phyloP scores from a whole-genome alignment of 352 stramenopile genomes.

The Globisporangium perplexum region DNA sequence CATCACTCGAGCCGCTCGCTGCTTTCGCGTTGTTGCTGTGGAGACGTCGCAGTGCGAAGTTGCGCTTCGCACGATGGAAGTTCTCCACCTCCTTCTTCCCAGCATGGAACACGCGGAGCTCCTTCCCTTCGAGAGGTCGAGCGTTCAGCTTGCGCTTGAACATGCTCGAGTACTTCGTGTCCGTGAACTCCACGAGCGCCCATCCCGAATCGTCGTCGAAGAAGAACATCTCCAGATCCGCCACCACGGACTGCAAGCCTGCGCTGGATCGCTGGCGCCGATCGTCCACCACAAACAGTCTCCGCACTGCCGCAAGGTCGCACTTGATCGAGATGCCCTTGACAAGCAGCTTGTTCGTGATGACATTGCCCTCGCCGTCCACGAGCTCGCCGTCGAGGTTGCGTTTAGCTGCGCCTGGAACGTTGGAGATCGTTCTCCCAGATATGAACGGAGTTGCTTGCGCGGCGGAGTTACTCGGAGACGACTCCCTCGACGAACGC shows the following conservation, averaged over 20 bases:
- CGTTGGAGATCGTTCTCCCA: conserved; percentile 1
- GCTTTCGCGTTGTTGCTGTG: conserved; percentile 7
- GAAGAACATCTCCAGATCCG: conserved; percentile 60
- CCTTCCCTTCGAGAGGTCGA: conserved; percentile 38
- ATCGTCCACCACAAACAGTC: conserved; percentile 32
- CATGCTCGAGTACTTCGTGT: conserved; percentile 28
- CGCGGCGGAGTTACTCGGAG: background rate
- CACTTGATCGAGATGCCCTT: conserved; percentile 59
- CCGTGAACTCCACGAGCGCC: conserved; percentile 67
- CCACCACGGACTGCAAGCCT: conserved; percentile 19
- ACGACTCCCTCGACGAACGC: conserved; percentile 5
- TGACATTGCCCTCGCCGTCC: conserved; percentile 37
- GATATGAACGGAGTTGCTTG: background rate
- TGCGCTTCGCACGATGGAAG: conserved; percentile 48
- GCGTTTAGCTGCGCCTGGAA: background rate
- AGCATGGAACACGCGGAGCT: conserved; percentile 51
- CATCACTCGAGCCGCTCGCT: background rate
- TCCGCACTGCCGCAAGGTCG: conserved; percentile 28
- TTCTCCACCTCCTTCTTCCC: conserved; percentile 56
- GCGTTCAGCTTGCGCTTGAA: conserved; percentile 60
- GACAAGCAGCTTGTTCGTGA: conserved; percentile 63
- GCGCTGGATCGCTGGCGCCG: conserved; percentile 2
- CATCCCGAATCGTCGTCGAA: conserved; percentile 65
- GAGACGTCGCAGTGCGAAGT: conserved; percentile 23
- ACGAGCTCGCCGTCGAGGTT: conserved; percentile 29